A percentile compares a stretch with the other conserved stretches of the same genome.
Evolutionary conservation across 1,284 basidiomycete genomes (phyloP).

Genomic region (Cutaneotrichosporon mucoides): DNA sequence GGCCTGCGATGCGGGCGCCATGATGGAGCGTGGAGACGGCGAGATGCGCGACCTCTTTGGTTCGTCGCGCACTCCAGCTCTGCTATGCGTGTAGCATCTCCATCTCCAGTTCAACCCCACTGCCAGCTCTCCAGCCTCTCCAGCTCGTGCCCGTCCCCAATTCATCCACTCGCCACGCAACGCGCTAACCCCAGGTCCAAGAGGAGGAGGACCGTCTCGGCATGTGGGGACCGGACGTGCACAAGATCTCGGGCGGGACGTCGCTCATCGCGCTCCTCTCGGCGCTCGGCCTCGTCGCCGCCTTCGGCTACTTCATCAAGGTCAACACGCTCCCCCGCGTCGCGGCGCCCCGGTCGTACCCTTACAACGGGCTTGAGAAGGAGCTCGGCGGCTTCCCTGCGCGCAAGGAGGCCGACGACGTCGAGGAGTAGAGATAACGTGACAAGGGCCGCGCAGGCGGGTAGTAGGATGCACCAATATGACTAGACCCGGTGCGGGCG

Average conservation of each 20-base stretch:
- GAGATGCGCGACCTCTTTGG: too few relatives aligned
- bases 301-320: constrained; percentile 34
- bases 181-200: constrained; percentile 59
- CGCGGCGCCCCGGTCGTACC: constrained; percentile 40
- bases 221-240: constrained; percentile 84
- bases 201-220: constrained; percentile 76
- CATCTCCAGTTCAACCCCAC: too few relatives aligned
- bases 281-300: constrained; percentile 35
- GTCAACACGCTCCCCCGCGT: constrained; percentile 29
- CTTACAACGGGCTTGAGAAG: constrained; percentile 44
- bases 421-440: constrained; percentile 26
- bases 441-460: too few relatives aligned
- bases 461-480: background rate
- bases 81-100: too few relatives aligned
- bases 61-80: too few relatives aligned
- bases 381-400: constrained; percentile 41
- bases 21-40: too few relatives aligned
- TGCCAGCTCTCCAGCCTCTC: too few relatives aligned
- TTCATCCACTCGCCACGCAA: background rate
- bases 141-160: too few relatives aligned
- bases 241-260: constrained; percentile 33
- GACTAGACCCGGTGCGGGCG: background rate
- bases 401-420: constrained; percentile 29
- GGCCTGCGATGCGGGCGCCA: too few relatives aligned
- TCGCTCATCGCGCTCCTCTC: constrained; percentile 32